Evolutionary conservation across 1,139 yeast genomes (phyloP), one percentile per base, ranked within the genome.

Genomic region (Pichia sp.): DNA sequence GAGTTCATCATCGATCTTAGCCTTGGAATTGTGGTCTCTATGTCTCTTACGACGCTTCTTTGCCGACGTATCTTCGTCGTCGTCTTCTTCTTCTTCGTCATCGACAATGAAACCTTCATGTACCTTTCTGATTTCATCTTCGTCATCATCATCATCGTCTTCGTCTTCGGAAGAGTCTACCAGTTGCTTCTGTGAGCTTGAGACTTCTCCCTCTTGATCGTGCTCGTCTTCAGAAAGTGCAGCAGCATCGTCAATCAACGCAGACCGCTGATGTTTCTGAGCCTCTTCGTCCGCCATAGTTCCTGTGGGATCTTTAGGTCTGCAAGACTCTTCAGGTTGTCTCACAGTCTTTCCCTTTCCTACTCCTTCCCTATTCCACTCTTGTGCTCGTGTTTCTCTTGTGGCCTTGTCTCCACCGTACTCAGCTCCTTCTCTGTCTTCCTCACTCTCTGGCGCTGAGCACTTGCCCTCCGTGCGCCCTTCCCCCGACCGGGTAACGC

Each of bases 71-170:
- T 58, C 62, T 38, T 54, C 41, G 44, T 52, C 12, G 27, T 90
- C 24, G 24, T 20, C 93, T 66, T 84, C 92, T 16, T 81, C 83
- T 43, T 85, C 91, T 24, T 84, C 90, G 55, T 85, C 92, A 57
- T 84, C 90, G 40, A 85, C 89, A 27, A 90, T 84, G 10, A 89
- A 85, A 60, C 84, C 89, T 9, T 61, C 64, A 17, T 59, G 31
- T 58, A 81, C 77, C 17, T 78, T 80, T 58, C 78, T 77, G 38
- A 73, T 74, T 45, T 73, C 75, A 53, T 72, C 75, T 52, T 73
- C 24, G 24, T 20, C 74, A 53, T 75, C 80, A 49, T 75, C 79
- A 48, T 61, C 78, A 38, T 64, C 70, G 31, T 67, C 72, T 34
- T 68, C 73, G 45, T 59, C 71, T 55, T 69, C 71, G 34, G 70